Conservation (phyloP, 2,329 filamentous ascomycete species). For the Salinomyces thailandicus region DNA sequence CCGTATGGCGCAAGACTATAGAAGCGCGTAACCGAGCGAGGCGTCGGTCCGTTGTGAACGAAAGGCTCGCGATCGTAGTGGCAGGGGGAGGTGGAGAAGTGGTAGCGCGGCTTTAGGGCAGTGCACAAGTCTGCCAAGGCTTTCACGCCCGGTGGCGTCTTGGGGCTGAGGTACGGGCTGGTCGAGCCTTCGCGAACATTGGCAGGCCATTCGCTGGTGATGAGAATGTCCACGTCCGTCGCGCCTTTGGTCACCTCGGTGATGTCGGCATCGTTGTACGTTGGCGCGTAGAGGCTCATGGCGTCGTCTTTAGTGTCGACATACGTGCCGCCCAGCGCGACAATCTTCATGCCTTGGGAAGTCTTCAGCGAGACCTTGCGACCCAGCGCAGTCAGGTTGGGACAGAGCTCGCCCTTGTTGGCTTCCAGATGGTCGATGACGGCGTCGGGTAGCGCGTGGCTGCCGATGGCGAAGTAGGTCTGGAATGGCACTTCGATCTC, state of each 20-base stretch:
- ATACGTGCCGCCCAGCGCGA: slow-evolving; percentile 64
- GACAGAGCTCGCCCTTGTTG: slow-evolving; percentile 61
- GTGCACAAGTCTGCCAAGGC: slow-evolving; percentile 66
- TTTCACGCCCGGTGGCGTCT: slow-evolving; percentile 26
- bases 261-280: slow-evolving; percentile 64
- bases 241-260: slow-evolving; percentile 42
- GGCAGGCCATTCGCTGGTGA: slow-evolving; percentile 80
- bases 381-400: slow-evolving; percentile 84
- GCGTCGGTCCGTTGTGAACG: slow-evolving; percentile 46
- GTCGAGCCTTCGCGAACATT: slow-evolving; percentile 43
- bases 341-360: slow-evolving; percentile 76
- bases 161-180: slow-evolving; percentile 33
- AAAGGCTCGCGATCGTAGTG: slow-evolving; percentile 93
- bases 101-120: slow-evolving; percentile 78
- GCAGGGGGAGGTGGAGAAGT: slow-evolving; percentile 62
- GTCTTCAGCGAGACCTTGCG: slow-evolving; percentile 84
- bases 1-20: slow-evolving; percentile 75
- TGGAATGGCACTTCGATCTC: slow-evolving; percentile 64
- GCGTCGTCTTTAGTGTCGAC: slow-evolving; percentile 8
- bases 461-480: slow-evolving; percentile 83
- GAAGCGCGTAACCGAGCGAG: slow-evolving; percentile 65
- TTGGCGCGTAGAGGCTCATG: slow-evolving; percentile 59
- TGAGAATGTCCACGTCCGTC: slow-evolving; percentile 70
- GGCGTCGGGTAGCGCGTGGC: slow-evolving; percentile 55
- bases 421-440: slow-evolving; percentile 65